These are phyloP conservation scores for Microsporum canis DNA, from an alignment of 2,329 filamentous ascomycete species.

Conservation along the genomic window DNA sequence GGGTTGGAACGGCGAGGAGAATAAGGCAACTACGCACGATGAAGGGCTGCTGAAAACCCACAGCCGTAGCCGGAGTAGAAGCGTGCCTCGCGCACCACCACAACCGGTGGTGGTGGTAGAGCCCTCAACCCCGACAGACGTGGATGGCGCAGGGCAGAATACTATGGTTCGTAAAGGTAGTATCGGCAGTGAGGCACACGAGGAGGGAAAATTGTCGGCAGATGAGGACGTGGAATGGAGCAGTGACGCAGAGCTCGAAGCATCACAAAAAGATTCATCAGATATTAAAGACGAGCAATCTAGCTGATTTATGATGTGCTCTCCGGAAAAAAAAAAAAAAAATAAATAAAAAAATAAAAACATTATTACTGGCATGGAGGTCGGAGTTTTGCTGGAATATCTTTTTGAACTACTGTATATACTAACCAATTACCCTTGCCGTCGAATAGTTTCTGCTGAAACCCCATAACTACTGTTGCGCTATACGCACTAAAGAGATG, in stretches of 20 bases:
- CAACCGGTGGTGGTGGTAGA: not conserved
- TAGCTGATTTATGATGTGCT: not conserved
- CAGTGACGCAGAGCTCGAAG: not conserved
- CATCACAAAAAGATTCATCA: not conserved
- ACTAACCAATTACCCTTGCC: not conserved
- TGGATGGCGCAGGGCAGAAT: not conserved
- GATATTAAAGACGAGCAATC: not conserved
- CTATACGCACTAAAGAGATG: too few species aligned
- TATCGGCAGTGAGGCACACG: not conserved
- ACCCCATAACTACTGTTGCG: too few species aligned
- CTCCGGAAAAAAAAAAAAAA: too few species aligned
- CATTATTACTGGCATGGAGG: not conserved
- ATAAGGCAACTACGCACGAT: constrained; percentile 37
- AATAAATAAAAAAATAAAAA: not conserved
- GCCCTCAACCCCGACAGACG: not conserved
- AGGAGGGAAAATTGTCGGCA: constrained; percentile 4
- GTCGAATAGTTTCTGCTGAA: not conserved
- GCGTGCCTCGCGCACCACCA: not conserved
- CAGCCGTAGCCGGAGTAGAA: constrained; percentile 4
- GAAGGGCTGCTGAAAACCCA: not conserved
- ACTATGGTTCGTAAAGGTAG: constrained; percentile 3
- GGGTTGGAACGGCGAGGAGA: constrained; percentile 67
- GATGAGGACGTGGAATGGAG: constrained; percentile 4
- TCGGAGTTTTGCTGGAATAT: not conserved
- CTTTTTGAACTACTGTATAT: not conserved